These are phyloP conservation scores for Fennellomyces sp. DNA, from an alignment of 371 early-diverging fungal species.

Conservation along the genomic window DNA sequence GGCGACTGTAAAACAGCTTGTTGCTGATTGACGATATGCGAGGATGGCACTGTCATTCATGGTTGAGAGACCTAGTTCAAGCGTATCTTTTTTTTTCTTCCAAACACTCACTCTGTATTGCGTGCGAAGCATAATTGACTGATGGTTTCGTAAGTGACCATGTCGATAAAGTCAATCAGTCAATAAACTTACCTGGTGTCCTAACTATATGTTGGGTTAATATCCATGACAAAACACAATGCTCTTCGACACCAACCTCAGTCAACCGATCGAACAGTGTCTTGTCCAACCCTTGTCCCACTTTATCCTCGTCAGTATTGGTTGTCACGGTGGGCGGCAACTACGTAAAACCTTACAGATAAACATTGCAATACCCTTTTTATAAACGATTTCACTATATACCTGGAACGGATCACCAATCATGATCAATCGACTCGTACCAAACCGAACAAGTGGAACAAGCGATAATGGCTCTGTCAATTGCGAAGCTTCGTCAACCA, in stretches of 20 bases:
- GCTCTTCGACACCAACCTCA: constrained; percentile 40
- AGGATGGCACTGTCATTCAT: constrained; percentile 82
- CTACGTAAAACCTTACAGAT: constrained; percentile 29
- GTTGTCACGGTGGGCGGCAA: constrained; percentile 84
- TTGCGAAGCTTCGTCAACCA: constrained; percentile 90
- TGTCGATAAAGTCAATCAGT: too few relatives aligned
- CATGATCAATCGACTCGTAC: constrained; percentile 68
- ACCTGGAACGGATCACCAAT: constrained; percentile 90
- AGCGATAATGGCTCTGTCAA: constrained; percentile 89
- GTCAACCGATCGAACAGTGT: constrained; percentile 86
- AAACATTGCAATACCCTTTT: background rate
- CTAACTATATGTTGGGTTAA: too few relatives aligned
- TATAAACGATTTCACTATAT: background rate
- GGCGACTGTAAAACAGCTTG: constrained; percentile 74
- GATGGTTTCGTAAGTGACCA: too few relatives aligned
- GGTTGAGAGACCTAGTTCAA: too few relatives aligned
- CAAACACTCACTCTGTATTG: constrained; percentile 89
- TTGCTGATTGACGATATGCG: constrained; percentile 79
- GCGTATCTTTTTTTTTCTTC: too few relatives aligned
- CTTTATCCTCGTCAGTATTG: constrained; percentile 33
- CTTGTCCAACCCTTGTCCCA: constrained; percentile 73
- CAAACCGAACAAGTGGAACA: constrained; percentile 75
- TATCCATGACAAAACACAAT: background rate
- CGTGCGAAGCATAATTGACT: constrained; percentile 72
- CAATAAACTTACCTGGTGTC: constrained; percentile 23